Conservation (phyloP, 1,284 basidiomycete genomes). For the Fomitopsis pinicola region DNA sequence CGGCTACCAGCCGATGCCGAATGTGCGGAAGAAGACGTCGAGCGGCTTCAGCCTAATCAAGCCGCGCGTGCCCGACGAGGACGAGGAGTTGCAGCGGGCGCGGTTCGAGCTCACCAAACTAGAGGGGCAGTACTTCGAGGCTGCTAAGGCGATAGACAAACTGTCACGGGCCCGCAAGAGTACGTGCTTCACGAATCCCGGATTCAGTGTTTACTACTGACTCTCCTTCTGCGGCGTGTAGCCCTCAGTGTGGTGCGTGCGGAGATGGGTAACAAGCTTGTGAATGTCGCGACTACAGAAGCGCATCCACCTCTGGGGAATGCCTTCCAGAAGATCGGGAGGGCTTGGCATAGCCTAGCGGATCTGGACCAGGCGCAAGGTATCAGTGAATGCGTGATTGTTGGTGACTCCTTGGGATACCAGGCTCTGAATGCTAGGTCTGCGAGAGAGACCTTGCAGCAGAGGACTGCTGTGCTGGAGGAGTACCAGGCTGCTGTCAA, state of each 20-base stretch:
- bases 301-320: slow-evolving; percentile 76
- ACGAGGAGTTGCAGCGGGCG: slow-evolving; percentile 83
- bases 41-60: slow-evolving; percentile 68
- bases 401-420: slow-evolving; percentile 90
- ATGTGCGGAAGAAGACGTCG: slow-evolving; percentile 63
- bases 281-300: slow-evolving; percentile 87
- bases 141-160: slow-evolving; percentile 83
- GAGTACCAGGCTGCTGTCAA: slow-evolving; percentile 91
- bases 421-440: slow-evolving; percentile 93
- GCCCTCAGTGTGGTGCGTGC: slow-evolving; percentile 73
- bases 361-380: slow-evolving; percentile 84
- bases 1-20: slow-evolving; percentile 82
- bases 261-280: slow-evolving; percentile 86
- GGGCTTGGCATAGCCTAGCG: slow-evolving; percentile 80
- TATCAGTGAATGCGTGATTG: slow-evolving; percentile 87
- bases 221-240: slow-evolving; percentile 25
- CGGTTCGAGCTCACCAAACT: slow-evolving; percentile 87
- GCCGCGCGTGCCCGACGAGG: slow-evolving; percentile 75
- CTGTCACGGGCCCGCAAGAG: slow-evolving; percentile 78
- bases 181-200: slow-evolving; percentile 28
- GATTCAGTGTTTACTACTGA: slow-evolving; percentile 1
- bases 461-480: slow-evolving; percentile 85
- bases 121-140: slow-evolving; percentile 85
- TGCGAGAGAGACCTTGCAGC: slow-evolving; percentile 86
- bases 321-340: slow-evolving; percentile 79